Base-by-base conservation (phyloP, 306 rosid genomes). In the Chamaecrista fasciculata region DNA sequence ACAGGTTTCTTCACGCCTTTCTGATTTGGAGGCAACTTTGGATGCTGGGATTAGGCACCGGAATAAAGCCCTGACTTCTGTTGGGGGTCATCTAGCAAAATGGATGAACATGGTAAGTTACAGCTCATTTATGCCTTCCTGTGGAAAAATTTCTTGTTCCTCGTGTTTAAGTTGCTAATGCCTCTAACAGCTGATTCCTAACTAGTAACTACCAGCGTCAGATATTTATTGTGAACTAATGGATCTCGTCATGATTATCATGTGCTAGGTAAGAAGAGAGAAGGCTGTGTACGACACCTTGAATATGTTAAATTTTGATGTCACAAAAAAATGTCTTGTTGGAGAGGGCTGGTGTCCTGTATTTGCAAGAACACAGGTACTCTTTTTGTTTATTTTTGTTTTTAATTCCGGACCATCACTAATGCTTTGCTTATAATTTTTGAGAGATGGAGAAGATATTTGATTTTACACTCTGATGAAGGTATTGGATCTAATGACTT, bases 261-360 rank as follows among this genome's bases (percentile, higher is more conserved):
- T 76, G 70, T 70, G 79, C 77, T 85, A 95, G 99, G 97, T 95
- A 72, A 89, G 87, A 79, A 95, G 87, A 87, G 99, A 95, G 88
- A 95, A 95, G 81, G 97, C 97, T 25, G 96, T 95, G 47, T 95
- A 89, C 78, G 97, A 95, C 87, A 89, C 95, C 5, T 72, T 95
- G 75, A 95, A 95, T 72, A 91, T 89, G 97, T 83, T 95, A 78
- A 95, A 95, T 75, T 95, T 95, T 76, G 99, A 95, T 71, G 99
- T 95, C 55, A 95, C 97, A 16, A 95, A 95, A 84, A 95, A 95
- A 82, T 95, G 99, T 73, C 99, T 95, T 33, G 97, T 95, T 42
- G 99, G 95, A 79, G 99, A 91, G 83, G 99, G 96, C 55, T 95
- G 99, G 99, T 95, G 95, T 69, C 99, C 99, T 40, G 79, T 91